Base-by-base conservation (phyloP, 306 rosid species). In the Acacia crassicarpa region DNA sequence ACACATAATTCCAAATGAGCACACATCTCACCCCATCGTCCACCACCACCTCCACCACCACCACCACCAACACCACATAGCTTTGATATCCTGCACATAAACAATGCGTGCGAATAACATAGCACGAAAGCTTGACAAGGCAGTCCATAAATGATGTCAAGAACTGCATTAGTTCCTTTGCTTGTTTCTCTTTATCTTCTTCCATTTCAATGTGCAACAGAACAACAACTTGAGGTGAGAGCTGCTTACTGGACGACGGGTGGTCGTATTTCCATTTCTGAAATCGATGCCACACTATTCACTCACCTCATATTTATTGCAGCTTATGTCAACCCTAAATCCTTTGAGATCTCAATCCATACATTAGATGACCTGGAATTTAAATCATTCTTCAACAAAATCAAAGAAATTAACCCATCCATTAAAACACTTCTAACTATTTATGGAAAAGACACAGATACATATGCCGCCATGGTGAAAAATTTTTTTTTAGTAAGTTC, bases 331-430 rank as follows among this genome's bases (percentile, higher is more conserved):
- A 76, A 79, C 61, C 32, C 84, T 48, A 66, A 86, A 38, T 45
- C 91, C 84, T 75, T 74, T 41, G 80, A 88, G 74, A 48, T 85
- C 77, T 71, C 48, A 9, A 1, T 84, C 25, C 17, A 27, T 20
- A 2, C 69, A 32, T 20, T 58, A 8, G 11, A 30, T 61, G 54
- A 38, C 35, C 2, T 3, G 13, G 7, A 61, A 17, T 25, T 9
- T 3, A 1, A 16, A 35, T 7, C 7, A 53, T 61, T 61, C 81
- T 48, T 88, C 10, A 0, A 2, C 38, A 81, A 9, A 8, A 72
- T 88, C 69, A 76, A 73, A 19, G 58, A 9, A 25, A 77, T 80
- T 10, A 88, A 82, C 81, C 89, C 89, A 9, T 79, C 84, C 51
- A 25, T 88, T 33, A 63, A 51, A 0, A 82, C 86, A 1, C 83